Evolutionary conservation across 768 basidiomycete species (phyloP).

Genomic region (Piloderma croceum): DNA sequence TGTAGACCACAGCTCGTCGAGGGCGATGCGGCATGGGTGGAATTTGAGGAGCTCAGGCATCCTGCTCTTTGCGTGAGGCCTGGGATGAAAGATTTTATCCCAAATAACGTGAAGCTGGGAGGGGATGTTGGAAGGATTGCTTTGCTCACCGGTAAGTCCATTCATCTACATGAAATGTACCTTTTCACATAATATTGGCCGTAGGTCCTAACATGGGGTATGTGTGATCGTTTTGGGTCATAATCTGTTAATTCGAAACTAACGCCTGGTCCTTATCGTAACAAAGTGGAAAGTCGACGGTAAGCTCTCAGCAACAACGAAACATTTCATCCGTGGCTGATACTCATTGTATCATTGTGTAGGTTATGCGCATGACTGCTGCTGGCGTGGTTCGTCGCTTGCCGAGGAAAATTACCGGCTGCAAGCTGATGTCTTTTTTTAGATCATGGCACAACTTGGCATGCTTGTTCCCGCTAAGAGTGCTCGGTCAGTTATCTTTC

Average conservation of each 20-base stretch:
- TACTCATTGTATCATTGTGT: constrained; percentile 9
- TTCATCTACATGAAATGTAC: constrained; percentile 1
- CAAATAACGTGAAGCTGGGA: constrained; percentile 88
- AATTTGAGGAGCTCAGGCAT: constrained; percentile 88
- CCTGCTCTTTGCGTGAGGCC: constrained; percentile 72
- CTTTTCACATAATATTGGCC: background rate
- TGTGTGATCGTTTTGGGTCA: constrained; percentile 24
- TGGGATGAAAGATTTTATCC: constrained; percentile 72
- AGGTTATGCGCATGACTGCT: constrained; percentile 95
- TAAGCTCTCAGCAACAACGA: constrained; percentile 21
- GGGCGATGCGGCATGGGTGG: constrained; percentile 69
- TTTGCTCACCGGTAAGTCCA: constrained; percentile 70
- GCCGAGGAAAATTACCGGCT: background rate
- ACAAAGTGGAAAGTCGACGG: constrained; percentile 71
- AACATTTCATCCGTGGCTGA: too few species aligned
- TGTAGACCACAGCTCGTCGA: constrained; percentile 89
- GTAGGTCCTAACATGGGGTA: constrained; percentile 86
- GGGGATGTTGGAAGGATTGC: constrained; percentile 69
- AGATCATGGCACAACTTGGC: constrained; percentile 93
- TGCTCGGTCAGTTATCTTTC: constrained; percentile 51
- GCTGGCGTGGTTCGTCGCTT: constrained; percentile 65
- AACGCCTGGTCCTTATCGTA: constrained; percentile 6
- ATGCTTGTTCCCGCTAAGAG: constrained; percentile 87
- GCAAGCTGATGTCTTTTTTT: constrained; percentile 1
- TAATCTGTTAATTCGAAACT: constrained; percentile 1